Evolutionary conservation across 2,329 filamentous ascomycete species (phyloP).

Genomic region (Zasmidium citrigriseum): DNA sequence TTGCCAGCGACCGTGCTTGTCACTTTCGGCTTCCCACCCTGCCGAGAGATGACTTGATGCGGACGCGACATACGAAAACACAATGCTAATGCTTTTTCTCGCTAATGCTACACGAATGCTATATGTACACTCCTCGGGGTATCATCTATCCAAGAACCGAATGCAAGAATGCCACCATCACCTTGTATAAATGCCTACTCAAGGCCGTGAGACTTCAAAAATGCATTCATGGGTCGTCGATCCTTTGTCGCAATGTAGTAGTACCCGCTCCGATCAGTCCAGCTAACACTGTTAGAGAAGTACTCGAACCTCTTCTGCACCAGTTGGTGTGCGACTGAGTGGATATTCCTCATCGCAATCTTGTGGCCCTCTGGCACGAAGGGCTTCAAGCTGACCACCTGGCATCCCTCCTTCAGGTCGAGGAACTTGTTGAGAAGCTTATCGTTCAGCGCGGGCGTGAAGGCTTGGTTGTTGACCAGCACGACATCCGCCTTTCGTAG

Average conservation of each 20-base stretch:
- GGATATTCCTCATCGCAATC: slow-evolving; percentile 70
- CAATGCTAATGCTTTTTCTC: background rate
- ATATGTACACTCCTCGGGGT: slow-evolving; percentile 5
- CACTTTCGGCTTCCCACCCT: slow-evolving; percentile 19
- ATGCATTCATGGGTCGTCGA: slow-evolving; percentile 53
- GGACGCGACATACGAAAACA: slow-evolving; percentile 18
- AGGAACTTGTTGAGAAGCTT: slow-evolving; percentile 85
- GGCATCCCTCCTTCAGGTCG: slow-evolving; percentile 86
- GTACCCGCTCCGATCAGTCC: slow-evolving; percentile 75
- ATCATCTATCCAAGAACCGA: slow-evolving; percentile 12
- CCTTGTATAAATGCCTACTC: slow-evolving; percentile 3
- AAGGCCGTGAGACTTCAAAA: slow-evolving; percentile 41
- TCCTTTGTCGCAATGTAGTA: slow-evolving; percentile 90
- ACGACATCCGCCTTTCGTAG: slow-evolving; percentile 90
- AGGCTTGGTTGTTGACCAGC: slow-evolving; percentile 96
- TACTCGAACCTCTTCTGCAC: slow-evolving; percentile 73
- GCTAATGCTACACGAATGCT: slow-evolving; percentile 4
- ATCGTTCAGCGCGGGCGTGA: slow-evolving; percentile 84
- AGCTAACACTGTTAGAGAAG: slow-evolving; percentile 74
- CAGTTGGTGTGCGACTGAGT: slow-evolving; percentile 79
- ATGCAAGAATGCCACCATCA: slow-evolving; percentile 4
- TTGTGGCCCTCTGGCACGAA: slow-evolving; percentile 83
- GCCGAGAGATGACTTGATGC: slow-evolving; percentile 21
- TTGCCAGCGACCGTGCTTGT: slow-evolving; percentile 19
- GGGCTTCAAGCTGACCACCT: slow-evolving; percentile 87